Evolutionary conservation across 2,329 filamentous ascomycete species (phyloP).

Genomic region (Xylaria sp.): DNA sequence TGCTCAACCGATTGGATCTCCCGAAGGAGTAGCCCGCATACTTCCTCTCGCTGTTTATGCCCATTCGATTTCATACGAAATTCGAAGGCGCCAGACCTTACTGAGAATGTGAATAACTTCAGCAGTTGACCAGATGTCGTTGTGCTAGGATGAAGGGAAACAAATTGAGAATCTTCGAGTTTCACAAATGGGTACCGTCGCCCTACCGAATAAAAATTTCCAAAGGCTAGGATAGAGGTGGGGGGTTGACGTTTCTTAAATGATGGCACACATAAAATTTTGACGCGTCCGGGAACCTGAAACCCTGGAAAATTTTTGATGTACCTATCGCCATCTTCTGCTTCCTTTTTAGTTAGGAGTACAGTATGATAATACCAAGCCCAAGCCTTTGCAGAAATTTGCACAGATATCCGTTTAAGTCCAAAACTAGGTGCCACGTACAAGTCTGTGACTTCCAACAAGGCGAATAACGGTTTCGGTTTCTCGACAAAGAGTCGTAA

Average conservation of each 20-base stretch:
- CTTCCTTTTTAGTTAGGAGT: not conserved
- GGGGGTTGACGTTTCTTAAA: not conserved
- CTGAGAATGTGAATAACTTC: too few relatives aligned
- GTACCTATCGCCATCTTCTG: too few relatives aligned
- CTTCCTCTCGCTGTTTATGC: not conserved
- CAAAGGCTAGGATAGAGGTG: too few relatives aligned
- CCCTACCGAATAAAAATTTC: too few relatives aligned
- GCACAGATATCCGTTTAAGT: not conserved
- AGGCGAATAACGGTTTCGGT: not conserved
- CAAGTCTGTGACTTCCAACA: constrained; percentile 1
- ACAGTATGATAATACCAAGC: too few relatives aligned
- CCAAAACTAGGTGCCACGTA: not conserved
- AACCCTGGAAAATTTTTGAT: too few relatives aligned
- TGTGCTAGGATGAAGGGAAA: constrained; percentile 4
- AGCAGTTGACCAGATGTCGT: not conserved
- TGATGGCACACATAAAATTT: constrained; percentile 9
- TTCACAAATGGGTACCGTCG: not conserved
- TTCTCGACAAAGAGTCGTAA: too few relatives aligned
- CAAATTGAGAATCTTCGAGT: not conserved
- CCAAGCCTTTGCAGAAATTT: not conserved
- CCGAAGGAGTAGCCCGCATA: constrained; percentile 14
- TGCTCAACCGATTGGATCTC: constrained; percentile 19
- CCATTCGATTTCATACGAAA: too few relatives aligned
- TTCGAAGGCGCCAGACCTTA: too few relatives aligned
- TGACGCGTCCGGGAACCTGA: not conserved